Evolutionary conservation across 768 basidiomycete genomes (phyloP).

Genomic region (Tylopilus sp.): DNA sequence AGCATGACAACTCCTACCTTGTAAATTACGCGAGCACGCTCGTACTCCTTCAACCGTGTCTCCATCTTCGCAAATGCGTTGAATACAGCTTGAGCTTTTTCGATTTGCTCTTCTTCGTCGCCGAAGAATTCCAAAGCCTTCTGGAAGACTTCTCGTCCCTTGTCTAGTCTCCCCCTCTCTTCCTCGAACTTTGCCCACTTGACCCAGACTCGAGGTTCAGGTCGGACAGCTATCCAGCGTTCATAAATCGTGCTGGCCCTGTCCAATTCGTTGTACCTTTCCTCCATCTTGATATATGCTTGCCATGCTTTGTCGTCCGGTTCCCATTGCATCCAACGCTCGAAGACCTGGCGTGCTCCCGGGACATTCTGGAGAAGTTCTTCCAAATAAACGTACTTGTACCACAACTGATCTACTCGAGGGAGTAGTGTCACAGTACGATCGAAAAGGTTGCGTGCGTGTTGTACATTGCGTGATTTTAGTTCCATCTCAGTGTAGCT

Average conservation of each 20-base stretch:
- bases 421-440: conserved; percentile 95
- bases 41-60: conserved; percentile 91
- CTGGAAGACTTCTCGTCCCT: conserved; percentile 85
- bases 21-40: conserved; percentile 95
- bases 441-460: conserved; percentile 95
- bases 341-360: conserved; percentile 96
- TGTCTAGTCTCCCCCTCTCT: conserved; percentile 59
- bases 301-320: conserved; percentile 99
- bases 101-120: conserved; percentile 83
- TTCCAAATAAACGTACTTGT: conserved; percentile 98
- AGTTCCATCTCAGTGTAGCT: conserved; percentile 97
- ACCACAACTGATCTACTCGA: conserved; percentile 96
- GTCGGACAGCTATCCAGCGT: conserved; percentile 74
- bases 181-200: conserved; percentile 91
- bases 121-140: conserved; percentile 88
- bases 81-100: conserved; percentile 89
- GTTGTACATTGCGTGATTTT: conserved; percentile 96
- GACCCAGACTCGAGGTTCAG: conserved; percentile 79
- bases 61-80: conserved; percentile 97
- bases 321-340: conserved; percentile 99
- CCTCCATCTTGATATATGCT: conserved; percentile 98
- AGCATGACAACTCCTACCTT: conserved; percentile 54
- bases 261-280: conserved; percentile 87
- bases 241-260: conserved; percentile 93
- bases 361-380: conserved; percentile 95